A percentile compares a stretch with the other conserved stretches of the same genome.
Evolutionary conservation across 257 asterid species (phyloP).

Genomic region (Thymus mandschuricus): DNA sequence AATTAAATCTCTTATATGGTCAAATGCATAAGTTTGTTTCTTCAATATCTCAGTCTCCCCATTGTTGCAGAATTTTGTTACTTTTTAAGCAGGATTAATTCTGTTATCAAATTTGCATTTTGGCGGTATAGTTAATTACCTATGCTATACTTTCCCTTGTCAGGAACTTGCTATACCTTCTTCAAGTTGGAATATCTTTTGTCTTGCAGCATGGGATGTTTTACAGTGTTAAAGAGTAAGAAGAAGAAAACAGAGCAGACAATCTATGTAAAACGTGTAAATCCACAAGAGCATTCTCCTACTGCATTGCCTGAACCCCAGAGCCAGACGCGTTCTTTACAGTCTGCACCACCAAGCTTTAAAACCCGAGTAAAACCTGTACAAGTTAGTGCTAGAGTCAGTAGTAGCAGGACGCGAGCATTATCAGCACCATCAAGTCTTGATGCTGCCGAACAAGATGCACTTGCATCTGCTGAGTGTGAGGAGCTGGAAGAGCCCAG

Average conservation of each 20-base stretch:
- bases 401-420: slow-evolving; percentile 57
- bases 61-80: neutral
- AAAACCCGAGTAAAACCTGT: slow-evolving; percentile 64
- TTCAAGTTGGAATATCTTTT: slow-evolving; percentile 18
- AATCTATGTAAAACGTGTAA: slow-evolving; percentile 47
- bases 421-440: slow-evolving; percentile 85
- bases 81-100: neutral
- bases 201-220: slow-evolving; percentile 73
- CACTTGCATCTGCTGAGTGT: slow-evolving; percentile 50
- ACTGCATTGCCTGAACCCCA: slow-evolving; percentile 81
- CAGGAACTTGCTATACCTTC: slow-evolving; percentile 40
- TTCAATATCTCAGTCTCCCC: neutral
- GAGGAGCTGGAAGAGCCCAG: slow-evolving; percentile 76
- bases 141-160: slow-evolving; percentile 1
- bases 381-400: slow-evolving; percentile 40
- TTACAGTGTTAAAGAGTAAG: slow-evolving; percentile 67
- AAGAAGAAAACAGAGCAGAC: slow-evolving; percentile 71
- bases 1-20: neutral
- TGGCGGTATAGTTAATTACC: slow-evolving; percentile 12
- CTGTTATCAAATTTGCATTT: neutral
- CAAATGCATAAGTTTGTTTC: slow-evolving; percentile 2
- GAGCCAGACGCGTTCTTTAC: slow-evolving; percentile 58
- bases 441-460: slow-evolving; percentile 64
- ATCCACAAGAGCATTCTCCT: slow-evolving; percentile 67
- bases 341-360: slow-evolving; percentile 95